Percentiles rank a stretch among this genome's conserved stretches.
Conservation (phyloP, 2,329 filamentous ascomycete species). For the Metarhizium brunneum region DNA sequence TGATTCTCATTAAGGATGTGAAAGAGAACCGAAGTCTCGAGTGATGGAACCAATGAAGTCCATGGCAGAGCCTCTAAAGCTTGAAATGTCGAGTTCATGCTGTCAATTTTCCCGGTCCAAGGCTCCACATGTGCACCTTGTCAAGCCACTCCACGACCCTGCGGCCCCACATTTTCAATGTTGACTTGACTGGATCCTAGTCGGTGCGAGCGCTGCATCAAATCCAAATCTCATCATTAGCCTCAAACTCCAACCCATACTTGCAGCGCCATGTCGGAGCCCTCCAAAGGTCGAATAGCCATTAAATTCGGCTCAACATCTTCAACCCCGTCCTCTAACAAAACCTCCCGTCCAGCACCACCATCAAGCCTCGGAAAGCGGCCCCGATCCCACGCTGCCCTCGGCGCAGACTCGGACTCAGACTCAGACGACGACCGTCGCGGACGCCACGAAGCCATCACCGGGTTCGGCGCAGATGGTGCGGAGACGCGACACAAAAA, state of each 20-base stretch:
- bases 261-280: slow-evolving; percentile 25
- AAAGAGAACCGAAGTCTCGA: too few species aligned
- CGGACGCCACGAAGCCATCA: slow-evolving; percentile 35
- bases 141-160: neutral
- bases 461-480: slow-evolving; percentile 38
- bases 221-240: neutral
- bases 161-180: neutral
- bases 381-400: slow-evolving; percentile 28
- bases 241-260: neutral
- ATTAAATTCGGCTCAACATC: slow-evolving; percentile 34
- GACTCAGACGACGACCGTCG: slow-evolving; percentile 25
- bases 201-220: neutral
- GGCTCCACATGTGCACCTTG: too few species aligned
- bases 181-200: neutral
- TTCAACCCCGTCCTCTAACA: slow-evolving; percentile 14
- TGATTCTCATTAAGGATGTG: too few species aligned
- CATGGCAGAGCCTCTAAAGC: too few species aligned
- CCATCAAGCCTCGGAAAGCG: slow-evolving; percentile 40
- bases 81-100: too few species aligned
- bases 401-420: slow-evolving; percentile 33
- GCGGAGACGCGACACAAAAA: slow-evolving; percentile 29
- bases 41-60: too few species aligned
- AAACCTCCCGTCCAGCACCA: slow-evolving; percentile 21
- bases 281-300: slow-evolving; percentile 33
- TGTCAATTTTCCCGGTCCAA: too few species aligned